phyloP scores from a whole-genome alignment of 2,329 filamentous ascomycete species.

The Setomelanomma holmii region DNA sequence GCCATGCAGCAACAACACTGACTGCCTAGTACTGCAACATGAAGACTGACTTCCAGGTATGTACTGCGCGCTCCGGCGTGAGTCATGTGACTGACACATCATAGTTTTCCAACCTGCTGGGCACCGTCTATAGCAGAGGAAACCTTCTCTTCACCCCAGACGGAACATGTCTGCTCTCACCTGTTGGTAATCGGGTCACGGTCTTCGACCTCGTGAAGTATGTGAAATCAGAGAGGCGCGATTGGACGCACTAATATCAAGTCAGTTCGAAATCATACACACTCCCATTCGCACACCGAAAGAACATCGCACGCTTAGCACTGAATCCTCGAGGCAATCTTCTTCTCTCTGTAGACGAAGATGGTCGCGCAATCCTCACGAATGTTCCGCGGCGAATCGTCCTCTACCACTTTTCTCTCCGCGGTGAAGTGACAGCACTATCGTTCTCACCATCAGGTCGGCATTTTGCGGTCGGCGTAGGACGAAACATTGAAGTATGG shows the following conservation, averaged over 20 bases:
- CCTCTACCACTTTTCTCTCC: slow-evolving; percentile 96
- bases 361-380: slow-evolving; percentile 91
- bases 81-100: slow-evolving; percentile 33
- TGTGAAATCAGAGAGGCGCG: slow-evolving; percentile 29
- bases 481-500: slow-evolving; percentile 92
- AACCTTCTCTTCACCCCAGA: slow-evolving; percentile 97
- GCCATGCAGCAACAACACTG: slow-evolving; percentile 21
- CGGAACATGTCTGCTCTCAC: slow-evolving; percentile 93
- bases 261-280: slow-evolving; percentile 84
- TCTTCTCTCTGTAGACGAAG: slow-evolving; percentile 90
- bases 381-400: slow-evolving; percentile 85
- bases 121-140: slow-evolving; percentile 97
- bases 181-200: slow-evolving; percentile 93
- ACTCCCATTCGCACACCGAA: slow-evolving; percentile 88
- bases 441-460: slow-evolving; percentile 90
- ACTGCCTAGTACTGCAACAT: slow-evolving; percentile 59
- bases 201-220: slow-evolving; percentile 97
- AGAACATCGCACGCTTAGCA: slow-evolving; percentile 87
- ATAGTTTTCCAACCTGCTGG: slow-evolving; percentile 96
- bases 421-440: slow-evolving; percentile 79
- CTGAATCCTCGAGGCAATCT: slow-evolving; percentile 91
- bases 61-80: slow-evolving; percentile 12
- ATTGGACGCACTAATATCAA: slow-evolving; percentile 4
- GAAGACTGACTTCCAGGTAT: slow-evolving; percentile 99
- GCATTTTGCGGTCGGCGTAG: slow-evolving; percentile 88